These are phyloP conservation scores for Clonostachys rosea DNA, from an alignment of 2,329 filamentous ascomycete genomes.

Conservation along the genomic window DNA sequence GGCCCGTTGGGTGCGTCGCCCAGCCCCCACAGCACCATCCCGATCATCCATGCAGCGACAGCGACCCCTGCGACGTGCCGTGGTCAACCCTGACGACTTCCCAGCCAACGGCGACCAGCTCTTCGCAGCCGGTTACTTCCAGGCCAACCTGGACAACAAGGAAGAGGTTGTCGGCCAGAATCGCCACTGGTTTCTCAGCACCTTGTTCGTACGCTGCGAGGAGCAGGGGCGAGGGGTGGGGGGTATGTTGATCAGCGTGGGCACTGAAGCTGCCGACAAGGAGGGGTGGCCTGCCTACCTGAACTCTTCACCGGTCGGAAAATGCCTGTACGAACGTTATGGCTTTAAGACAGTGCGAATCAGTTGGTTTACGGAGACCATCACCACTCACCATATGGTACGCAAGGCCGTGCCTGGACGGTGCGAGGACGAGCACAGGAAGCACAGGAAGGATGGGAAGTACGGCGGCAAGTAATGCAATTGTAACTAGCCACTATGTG, in stretches of 20 bases:
- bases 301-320: slow-evolving; percentile 17
- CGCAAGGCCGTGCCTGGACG: too few species aligned
- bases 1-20: slow-evolving; percentile 23
- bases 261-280: slow-evolving; percentile 17
- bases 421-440: too few species aligned
- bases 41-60: too few species aligned
- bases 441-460: too few species aligned
- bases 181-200: slow-evolving; percentile 24
- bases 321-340: slow-evolving; percentile 16
- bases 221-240: slow-evolving; percentile 25
- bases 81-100: slow-evolving; percentile 5
- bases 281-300: slow-evolving; percentile 18
- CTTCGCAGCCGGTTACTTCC: slow-evolving; percentile 34
- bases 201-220: slow-evolving; percentile 19
- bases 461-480: too few species aligned
- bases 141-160: slow-evolving; percentile 14
- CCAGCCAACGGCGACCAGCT: slow-evolving; percentile 16
- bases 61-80: too few species aligned
- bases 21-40: slow-evolving; percentile 3
- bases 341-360: slow-evolving; percentile 14
- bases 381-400: too few species aligned
- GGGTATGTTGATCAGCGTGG: slow-evolving; percentile 21
- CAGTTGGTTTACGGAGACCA: too few species aligned
- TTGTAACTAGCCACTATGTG: too few species aligned
- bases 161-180: slow-evolving; percentile 14